These are phyloP conservation scores for Colletotrichum sp. DNA, from an alignment of 2,329 filamentous ascomycete species.

Conservation along the genomic window DNA sequence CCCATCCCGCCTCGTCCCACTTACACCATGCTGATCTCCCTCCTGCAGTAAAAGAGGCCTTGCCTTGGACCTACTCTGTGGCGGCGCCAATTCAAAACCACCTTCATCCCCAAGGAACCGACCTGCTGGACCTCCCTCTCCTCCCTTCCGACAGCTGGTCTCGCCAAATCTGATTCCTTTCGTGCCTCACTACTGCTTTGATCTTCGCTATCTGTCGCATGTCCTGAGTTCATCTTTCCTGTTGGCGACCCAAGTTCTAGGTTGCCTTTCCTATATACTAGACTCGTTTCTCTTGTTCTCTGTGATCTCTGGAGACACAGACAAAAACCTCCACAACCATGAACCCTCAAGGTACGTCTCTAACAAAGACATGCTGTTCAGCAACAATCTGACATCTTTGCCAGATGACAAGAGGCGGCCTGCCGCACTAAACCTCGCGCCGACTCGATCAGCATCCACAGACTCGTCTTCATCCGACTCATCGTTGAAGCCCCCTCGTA, in stretches of 20 bases:
- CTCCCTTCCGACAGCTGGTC: conserved; percentile 60
- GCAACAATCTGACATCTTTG: conserved; percentile 30
- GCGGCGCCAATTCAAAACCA: conserved; percentile 59
- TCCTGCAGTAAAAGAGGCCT: conserved; percentile 36
- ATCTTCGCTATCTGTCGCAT: conserved; percentile 27
- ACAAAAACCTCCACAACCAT: conserved; percentile 29
- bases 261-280: conserved; percentile 24
- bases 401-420: conserved; percentile 63
- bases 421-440: conserved; percentile 58
- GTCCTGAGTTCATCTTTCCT: conserved; percentile 22
- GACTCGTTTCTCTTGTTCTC: neutral
- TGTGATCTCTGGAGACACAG: conserved; percentile 21
- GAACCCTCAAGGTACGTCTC: conserved; percentile 45
- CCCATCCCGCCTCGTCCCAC: conserved; percentile 35
- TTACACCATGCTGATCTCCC: conserved; percentile 38
- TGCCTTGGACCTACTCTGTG: conserved; percentile 3
- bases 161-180: conserved; percentile 47
- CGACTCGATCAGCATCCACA: conserved; percentile 53
- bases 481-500: conserved; percentile 71
- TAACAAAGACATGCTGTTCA: neutral
- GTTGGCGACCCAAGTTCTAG: neutral
- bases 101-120: conserved; percentile 44
- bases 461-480: conserved; percentile 57
- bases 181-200: conserved; percentile 40
- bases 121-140: conserved; percentile 39